These are phyloP conservation scores for Gnomoniopsis smithogilvyi DNA, from an alignment of 2,329 filamentous ascomycete species.

Conservation along the genomic window DNA sequence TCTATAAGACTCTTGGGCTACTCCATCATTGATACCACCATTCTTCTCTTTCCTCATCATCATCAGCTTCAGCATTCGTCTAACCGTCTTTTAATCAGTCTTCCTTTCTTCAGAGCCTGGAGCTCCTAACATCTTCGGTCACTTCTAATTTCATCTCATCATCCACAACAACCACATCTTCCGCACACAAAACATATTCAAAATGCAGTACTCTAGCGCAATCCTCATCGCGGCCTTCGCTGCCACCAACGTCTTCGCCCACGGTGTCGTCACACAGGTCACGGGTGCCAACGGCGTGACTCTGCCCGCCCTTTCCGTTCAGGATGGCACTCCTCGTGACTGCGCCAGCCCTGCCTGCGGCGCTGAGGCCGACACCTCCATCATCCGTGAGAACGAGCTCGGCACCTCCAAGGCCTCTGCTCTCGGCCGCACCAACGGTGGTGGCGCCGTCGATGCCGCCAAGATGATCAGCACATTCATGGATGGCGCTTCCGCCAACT, in stretches of 20 bases:
- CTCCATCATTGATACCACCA: not conserved
- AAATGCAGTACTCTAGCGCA: constrained; percentile 31
- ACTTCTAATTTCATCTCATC: not conserved
- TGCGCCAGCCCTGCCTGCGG: constrained; percentile 60
- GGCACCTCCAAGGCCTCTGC: constrained; percentile 50
- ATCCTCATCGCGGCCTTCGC: constrained; percentile 45
- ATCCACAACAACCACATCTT: not conserved
- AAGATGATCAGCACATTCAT: constrained; percentile 60
- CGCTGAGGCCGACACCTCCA: constrained; percentile 67
- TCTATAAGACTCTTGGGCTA: constrained; percentile 14
- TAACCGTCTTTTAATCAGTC: not conserved
- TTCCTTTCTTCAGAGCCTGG: constrained; percentile 15
- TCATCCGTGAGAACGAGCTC: constrained; percentile 62
- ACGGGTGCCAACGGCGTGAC: constrained; percentile 58
- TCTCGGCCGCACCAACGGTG: constrained; percentile 61
- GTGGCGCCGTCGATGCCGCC: constrained; percentile 55
- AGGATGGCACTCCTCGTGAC: constrained; percentile 66
- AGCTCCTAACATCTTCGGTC: constrained; percentile 6
- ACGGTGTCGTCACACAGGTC: constrained; percentile 56
- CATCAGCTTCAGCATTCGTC: constrained; percentile 14
- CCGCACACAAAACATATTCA: constrained; percentile 5
- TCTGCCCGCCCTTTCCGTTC: constrained; percentile 61
- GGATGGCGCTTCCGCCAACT: constrained; percentile 35
- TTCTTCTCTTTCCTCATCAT: constrained; percentile 11
- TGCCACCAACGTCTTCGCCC: constrained; percentile 49